Evolutionary conservation across 2,329 filamentous ascomycete genomes (phyloP).

Genomic region (Monosporascus ibericus): DNA sequence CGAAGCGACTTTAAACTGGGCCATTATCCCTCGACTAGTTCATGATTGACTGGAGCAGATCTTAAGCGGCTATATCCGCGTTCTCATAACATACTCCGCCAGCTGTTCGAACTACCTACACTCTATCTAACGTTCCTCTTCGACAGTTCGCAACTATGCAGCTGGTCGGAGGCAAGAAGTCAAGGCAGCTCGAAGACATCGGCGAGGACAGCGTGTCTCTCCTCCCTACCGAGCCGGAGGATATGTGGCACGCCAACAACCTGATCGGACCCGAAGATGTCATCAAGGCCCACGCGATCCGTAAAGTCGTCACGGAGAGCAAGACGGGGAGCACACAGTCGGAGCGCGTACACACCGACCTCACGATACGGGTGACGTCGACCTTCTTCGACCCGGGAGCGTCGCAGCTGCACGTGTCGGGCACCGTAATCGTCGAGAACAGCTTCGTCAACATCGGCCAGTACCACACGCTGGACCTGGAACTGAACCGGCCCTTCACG

Average conservation of each 20-base stretch:
- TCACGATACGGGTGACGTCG: conserved; percentile 50
- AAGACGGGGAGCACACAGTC: conserved; percentile 40
- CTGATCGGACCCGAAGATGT: conserved; percentile 48
- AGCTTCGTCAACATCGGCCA: conserved; percentile 46
- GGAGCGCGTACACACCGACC: conserved; percentile 49
- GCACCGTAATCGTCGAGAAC: conserved; percentile 48
- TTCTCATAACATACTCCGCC: too few species aligned
- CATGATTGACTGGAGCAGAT: too few species aligned
- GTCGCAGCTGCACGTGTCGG: conserved; percentile 50
- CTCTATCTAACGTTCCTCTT: too few species aligned
- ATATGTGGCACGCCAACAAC: conserved; percentile 57
- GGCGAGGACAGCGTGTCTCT: conserved; percentile 33
- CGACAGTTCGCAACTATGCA: conserved; percentile 25
- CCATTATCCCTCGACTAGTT: too few species aligned
- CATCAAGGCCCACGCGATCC: conserved; percentile 48
- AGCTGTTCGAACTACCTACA: too few species aligned
- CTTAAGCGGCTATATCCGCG: too few species aligned
- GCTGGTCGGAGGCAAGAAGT: conserved; percentile 31
- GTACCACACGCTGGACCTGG: conserved; percentile 67
- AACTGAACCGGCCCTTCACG: conserved; percentile 81
- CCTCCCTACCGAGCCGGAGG: conserved; percentile 36
- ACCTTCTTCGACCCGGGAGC: conserved; percentile 53
- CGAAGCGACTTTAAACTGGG: too few species aligned
- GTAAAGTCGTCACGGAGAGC: conserved; percentile 45
- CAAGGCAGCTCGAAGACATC: conserved; percentile 29